Evolutionary conservation across 805 yeast genomes (phyloP).

Genomic region (Pichia pseudocactophila): DNA sequence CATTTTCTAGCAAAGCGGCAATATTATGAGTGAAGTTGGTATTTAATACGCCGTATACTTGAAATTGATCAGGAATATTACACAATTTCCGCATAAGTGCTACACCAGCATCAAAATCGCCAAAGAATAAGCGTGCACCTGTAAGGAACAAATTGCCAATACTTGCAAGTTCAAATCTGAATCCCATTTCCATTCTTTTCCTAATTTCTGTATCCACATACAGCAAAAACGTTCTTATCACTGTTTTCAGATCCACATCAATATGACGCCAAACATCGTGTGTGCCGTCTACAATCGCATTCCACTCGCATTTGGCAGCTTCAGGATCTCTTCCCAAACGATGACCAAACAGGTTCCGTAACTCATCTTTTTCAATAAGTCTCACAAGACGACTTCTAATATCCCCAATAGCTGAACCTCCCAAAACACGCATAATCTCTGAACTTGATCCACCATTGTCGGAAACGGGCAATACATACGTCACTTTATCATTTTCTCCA

Average conservation of each 20-base stretch:
- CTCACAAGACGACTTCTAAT: slow-evolving; percentile 73
- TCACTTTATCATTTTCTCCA: slow-evolving; percentile 19
- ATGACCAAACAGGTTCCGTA: slow-evolving; percentile 35
- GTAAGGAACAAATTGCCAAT: slow-evolving; percentile 79
- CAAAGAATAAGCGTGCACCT: slow-evolving; percentile 73
- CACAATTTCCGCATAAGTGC: slow-evolving; percentile 64
- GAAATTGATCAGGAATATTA: slow-evolving; percentile 40
- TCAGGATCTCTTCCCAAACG: slow-evolving; percentile 36
- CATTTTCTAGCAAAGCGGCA: slow-evolving; percentile 63
- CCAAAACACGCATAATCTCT: slow-evolving; percentile 74
- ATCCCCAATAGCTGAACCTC: slow-evolving; percentile 96
- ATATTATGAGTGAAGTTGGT: slow-evolving; percentile 83
- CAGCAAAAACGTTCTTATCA: slow-evolving; percentile 66
- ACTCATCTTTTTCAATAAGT: slow-evolving; percentile 45
- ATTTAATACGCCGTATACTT: slow-evolving; percentile 73
- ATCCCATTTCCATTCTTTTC: slow-evolving; percentile 57
- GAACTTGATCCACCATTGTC: slow-evolving; percentile 96
- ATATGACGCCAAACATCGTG: slow-evolving; percentile 61
- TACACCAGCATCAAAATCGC: slow-evolving; percentile 76
- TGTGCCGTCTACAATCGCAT: slow-evolving; percentile 64
- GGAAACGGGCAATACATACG: slow-evolving; percentile 72
- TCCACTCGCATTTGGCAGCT: slow-evolving; percentile 68
- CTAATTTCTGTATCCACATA: slow-evolving; percentile 72
- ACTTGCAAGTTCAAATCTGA: slow-evolving; percentile 69
- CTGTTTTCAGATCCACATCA: slow-evolving; percentile 54